phyloP scores from a whole-genome alignment of 768 basidiomycete species.

The Podaxis sp. region DNA sequence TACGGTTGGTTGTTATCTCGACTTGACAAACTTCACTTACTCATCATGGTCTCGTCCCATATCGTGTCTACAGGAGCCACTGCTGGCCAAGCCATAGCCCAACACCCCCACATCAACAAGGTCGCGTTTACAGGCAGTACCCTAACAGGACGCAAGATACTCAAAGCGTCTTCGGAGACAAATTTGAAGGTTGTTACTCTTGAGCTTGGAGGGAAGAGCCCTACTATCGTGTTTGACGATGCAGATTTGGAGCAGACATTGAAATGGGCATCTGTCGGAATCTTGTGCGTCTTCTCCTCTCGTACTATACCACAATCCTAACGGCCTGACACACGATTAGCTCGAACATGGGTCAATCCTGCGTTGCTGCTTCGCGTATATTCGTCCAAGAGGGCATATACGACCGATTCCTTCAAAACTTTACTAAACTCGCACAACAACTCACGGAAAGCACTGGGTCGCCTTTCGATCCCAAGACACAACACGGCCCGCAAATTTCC shows the following conservation, averaged over 20 bases:
- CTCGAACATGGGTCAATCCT: slow-evolving; percentile 56
- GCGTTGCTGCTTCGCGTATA: slow-evolving; percentile 78
- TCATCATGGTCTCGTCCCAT: background rate
- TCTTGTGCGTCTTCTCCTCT: slow-evolving; percentile 38
- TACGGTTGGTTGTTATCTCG: background rate
- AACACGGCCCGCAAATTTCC: slow-evolving; percentile 73
- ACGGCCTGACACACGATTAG: slow-evolving; percentile 6
- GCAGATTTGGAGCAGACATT: slow-evolving; percentile 62
- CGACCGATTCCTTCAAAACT: slow-evolving; percentile 63
- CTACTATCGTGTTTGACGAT: slow-evolving; percentile 60
- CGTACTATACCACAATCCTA: background rate
- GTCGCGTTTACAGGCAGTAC: slow-evolving; percentile 80
- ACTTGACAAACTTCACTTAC: background rate
- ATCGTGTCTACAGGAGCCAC: slow-evolving; percentile 26
- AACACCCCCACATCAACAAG: slow-evolving; percentile 64
- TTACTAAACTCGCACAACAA: slow-evolving; percentile 47
- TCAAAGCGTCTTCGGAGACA: slow-evolving; percentile 65
- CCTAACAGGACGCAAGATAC: slow-evolving; percentile 62
- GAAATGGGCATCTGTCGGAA: slow-evolving; percentile 60
- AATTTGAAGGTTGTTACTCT: slow-evolving; percentile 77
- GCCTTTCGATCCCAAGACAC: slow-evolving; percentile 50
- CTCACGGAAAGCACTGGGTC: slow-evolving; percentile 53
- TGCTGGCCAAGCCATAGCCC: slow-evolving; percentile 67
- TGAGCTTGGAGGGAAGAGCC: slow-evolving; percentile 69
- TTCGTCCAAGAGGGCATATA: slow-evolving; percentile 79